Base-by-base conservation (phyloP, 1,284 basidiomycete species). In the Singerocomus inundabilis region DNA sequence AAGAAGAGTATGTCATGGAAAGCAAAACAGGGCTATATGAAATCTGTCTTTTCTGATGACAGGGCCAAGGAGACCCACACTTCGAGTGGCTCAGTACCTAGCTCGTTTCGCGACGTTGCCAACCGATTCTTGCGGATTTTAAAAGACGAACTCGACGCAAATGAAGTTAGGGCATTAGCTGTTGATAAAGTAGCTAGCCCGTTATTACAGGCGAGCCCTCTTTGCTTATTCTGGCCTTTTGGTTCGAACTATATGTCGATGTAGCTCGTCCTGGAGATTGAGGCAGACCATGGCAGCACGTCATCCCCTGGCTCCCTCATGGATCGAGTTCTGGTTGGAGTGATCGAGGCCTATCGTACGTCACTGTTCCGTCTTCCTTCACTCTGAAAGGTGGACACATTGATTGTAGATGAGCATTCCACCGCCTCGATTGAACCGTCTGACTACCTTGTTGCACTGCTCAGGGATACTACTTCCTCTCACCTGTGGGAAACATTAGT, bases 401-500 rank as follows among this genome's bases (percentile, higher is more conserved):
- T 29, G 38, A 52, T 13, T 44, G 39, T 52, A 76, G 78, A 72
- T 28, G 64, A 74, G 10, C 60, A 73, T 39, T 60, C 70, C 15
- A 53, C 61, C 16, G 59, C 57, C 11, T 60, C 65, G 4, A 60
- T 69, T 8, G 77, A 82, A 54, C 63, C 76, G 12, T 89, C 88
- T 1, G 88, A 92, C 58, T 93, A 86, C 63, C 71, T 95, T 40
- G 77, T 80, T 6, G 88, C 89, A 0, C 78, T 96, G 6, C 75
- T 95, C 12, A 81, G 91, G 33, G 90, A 94, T 60, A 80, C 86
- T 4, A 92, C 89, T 1, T 88, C 93, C 1, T 95, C 93, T 1
- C 92, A 94, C 63, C 76, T 95, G 2, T 75, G 93, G 11, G 93
- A 97, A 69, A 82, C 84, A 0, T 73, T 95, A 26, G 78, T 94